Evolutionary conservation across 208 protist genomes (phyloP).

Genomic region (Acanthamoeba lenticulata): DNA sequence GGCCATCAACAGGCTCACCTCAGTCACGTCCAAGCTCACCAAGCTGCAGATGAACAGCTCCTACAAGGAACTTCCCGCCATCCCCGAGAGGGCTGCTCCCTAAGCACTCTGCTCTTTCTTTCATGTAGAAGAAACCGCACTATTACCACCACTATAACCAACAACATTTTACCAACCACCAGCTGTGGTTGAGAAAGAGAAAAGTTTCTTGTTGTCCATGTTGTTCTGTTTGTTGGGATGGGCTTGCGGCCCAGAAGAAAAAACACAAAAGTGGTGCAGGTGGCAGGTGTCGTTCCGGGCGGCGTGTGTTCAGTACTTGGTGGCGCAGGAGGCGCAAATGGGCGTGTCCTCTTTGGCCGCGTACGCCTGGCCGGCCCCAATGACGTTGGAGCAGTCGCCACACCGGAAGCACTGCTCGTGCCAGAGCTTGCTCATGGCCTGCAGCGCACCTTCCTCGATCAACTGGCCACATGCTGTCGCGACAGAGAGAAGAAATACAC

Average conservation of each 20-base stretch:
- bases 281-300: too few species aligned
- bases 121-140: too few species aligned
- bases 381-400: neutral
- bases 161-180: too few species aligned
- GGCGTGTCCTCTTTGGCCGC: neutral
- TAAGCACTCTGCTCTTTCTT: too few species aligned
- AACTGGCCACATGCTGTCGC: neutral
- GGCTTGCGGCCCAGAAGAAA: too few species aligned
- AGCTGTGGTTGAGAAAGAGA: too few species aligned
- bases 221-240: too few species aligned
- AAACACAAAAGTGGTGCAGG: too few species aligned
- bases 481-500: too few species aligned
- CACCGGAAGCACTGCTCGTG: slow-evolving; percentile 18
- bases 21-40: neutral
- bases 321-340: slow-evolving; percentile 12
- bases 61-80: slow-evolving; percentile 7
- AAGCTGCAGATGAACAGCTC: slow-evolving; percentile 19
- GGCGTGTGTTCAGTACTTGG: neutral
- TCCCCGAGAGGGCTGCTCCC: neutral
- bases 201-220: too few species aligned
- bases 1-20: slow-evolving; percentile 37
- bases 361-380: neutral
- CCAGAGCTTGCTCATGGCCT: slow-evolving; percentile 30
- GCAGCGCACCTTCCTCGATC: slow-evolving; percentile 27
- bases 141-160: too few species aligned